These are phyloP conservation scores for Salinomyces thailandicus DNA, from an alignment of 2,329 filamentous ascomycete species.

Conservation along the genomic window DNA sequence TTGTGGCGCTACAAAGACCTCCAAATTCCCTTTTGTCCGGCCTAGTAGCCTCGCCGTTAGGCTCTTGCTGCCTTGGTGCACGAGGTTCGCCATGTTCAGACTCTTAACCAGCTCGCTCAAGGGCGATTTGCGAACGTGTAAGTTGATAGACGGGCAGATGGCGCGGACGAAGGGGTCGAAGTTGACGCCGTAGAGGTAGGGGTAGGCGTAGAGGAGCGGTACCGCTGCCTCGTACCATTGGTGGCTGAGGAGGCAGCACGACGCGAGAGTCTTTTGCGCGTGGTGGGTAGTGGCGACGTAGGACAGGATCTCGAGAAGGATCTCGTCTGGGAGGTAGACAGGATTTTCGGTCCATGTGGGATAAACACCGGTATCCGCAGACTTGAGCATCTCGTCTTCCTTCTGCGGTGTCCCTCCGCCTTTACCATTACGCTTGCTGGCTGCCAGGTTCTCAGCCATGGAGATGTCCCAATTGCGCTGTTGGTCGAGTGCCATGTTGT, in stretches of 20 bases:
- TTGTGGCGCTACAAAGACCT: constrained; percentile 48
- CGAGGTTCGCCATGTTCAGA: constrained; percentile 45
- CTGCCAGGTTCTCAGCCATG: constrained; percentile 27
- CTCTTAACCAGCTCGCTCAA: constrained; percentile 41
- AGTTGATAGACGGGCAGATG: constrained; percentile 43
- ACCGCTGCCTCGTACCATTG: constrained; percentile 49
- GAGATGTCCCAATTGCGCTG: constrained; percentile 26
- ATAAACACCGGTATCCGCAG: neutral
- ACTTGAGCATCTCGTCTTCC: neutral
- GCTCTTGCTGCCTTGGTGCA: constrained; percentile 50
- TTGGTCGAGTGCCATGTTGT: constrained; percentile 25
- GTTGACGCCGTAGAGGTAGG: constrained; percentile 41
- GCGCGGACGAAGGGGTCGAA: constrained; percentile 46
- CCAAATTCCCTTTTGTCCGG: constrained; percentile 41
- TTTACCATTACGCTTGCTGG: constrained; percentile 8
- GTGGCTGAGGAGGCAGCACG: constrained; percentile 43
- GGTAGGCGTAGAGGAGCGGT: constrained; percentile 42
- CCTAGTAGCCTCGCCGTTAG: constrained; percentile 47
- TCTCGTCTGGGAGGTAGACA: constrained; percentile 43
- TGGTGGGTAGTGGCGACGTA: constrained; percentile 28
- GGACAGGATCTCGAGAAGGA: constrained; percentile 41
- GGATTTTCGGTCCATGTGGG: constrained; percentile 14
- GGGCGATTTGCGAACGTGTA: constrained; percentile 39
- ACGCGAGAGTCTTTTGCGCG: constrained; percentile 39
- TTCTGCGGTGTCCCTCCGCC: neutral